A percentile compares a stretch with the other conserved stretches of the same genome.
Conservation (phyloP, 2,329 filamentous ascomycete species). For the Pezicula radicicola region DNA sequence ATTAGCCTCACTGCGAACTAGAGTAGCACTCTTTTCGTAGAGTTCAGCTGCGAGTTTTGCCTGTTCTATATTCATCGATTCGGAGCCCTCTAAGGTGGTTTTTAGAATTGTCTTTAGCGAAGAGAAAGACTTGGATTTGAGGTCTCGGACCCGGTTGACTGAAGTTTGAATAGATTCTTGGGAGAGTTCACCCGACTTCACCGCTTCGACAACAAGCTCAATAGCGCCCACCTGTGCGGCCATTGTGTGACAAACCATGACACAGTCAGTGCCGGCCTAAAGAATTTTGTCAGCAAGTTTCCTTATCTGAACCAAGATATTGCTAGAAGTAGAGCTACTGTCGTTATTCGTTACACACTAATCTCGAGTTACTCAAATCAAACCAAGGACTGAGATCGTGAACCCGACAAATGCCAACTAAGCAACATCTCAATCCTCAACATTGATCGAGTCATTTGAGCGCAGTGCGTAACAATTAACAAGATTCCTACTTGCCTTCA, state of each 20-base stretch:
- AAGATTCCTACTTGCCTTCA: constrained; percentile 23
- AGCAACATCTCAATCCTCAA: too few species aligned
- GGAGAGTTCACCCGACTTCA: constrained; percentile 31
- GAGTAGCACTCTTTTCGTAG: constrained; percentile 36
- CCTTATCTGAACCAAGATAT: not conserved
- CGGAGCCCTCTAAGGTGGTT: constrained; percentile 14
- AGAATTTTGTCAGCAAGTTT: not conserved
- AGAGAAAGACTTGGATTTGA: constrained; percentile 32
- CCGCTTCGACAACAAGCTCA: constrained; percentile 32
- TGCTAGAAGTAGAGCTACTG: not conserved
- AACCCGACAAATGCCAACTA: too few species aligned
- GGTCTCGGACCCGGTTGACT: constrained; percentile 27
- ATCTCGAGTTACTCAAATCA: too few species aligned
- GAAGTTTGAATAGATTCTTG: constrained; percentile 31
- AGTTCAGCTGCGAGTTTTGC: constrained; percentile 27
- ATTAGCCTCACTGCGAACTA: constrained; percentile 33
- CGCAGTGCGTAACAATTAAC: not conserved
- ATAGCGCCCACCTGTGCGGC: constrained; percentile 37
- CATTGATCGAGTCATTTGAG: too few species aligned
- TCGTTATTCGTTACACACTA: too few species aligned
- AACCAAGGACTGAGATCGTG: too few species aligned
- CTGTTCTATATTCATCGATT: constrained; percentile 17
- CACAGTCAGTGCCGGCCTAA: constrained; percentile 37
- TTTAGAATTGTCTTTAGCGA: constrained; percentile 24
- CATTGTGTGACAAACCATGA: constrained; percentile 43